Percentiles rank a stretch among this genome's conserved stretches.
Conservation (phyloP, 1,284 basidiomycete species). For the Bjerkandera adusta region DNA sequence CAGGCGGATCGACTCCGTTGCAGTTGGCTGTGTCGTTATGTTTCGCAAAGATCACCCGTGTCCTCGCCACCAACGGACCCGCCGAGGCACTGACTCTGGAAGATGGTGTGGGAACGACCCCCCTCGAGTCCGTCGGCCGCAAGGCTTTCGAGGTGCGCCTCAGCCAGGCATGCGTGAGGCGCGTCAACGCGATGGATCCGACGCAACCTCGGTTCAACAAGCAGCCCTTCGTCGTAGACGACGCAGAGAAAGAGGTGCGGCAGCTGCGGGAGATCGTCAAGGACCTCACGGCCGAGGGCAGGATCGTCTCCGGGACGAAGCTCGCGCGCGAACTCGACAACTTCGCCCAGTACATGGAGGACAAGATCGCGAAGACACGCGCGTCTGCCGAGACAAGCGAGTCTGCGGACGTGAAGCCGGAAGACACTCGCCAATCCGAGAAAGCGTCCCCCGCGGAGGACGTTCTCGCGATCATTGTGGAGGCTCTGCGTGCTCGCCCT, state of each 20-base stretch:
- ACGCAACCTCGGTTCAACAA: background rate
- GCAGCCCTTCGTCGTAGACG: constrained; percentile 12
- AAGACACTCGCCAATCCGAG: too few species aligned
- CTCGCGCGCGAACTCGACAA: constrained; percentile 30
- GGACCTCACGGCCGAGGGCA: constrained; percentile 30
- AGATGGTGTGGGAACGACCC: constrained; percentile 52
- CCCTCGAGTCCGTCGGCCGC: constrained; percentile 40
- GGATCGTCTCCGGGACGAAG: constrained; percentile 31
- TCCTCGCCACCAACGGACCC: constrained; percentile 37
- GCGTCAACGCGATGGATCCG: background rate
- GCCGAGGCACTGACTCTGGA: constrained; percentile 41
- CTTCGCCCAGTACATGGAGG: constrained; percentile 34
- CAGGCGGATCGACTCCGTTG: constrained; percentile 43
- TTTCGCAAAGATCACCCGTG: constrained; percentile 33
- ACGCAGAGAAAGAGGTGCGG: constrained; percentile 29
- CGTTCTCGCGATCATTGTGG: constrained; percentile 26
- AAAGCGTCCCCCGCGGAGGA: constrained; percentile 18
- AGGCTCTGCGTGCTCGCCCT: constrained; percentile 21
- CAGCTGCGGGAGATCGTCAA: constrained; percentile 34
- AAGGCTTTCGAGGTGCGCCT: constrained; percentile 18
- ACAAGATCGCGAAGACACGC: constrained; percentile 28
- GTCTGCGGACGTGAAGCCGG: too few species aligned
- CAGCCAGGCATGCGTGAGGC: constrained; percentile 1
- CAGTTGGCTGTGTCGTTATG: constrained; percentile 41
- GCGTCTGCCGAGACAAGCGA: too few species aligned